Evolutionary conservation across 2,329 filamentous ascomycete species (phyloP).

Genomic region (Didymella lethalis): DNA sequence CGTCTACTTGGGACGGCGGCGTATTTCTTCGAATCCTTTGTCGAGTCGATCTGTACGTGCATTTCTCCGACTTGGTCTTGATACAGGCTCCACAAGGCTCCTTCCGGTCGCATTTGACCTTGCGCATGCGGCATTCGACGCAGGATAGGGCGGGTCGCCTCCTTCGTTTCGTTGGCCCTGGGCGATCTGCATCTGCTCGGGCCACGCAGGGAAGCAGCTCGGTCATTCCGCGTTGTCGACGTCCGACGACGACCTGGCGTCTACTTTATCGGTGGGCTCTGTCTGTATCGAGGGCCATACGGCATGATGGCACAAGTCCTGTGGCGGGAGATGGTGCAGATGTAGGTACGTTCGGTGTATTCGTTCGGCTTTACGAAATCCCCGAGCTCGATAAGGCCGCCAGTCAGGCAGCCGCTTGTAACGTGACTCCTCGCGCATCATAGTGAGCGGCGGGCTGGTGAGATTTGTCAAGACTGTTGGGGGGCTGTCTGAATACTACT

Average conservation of each 20-base stretch:
- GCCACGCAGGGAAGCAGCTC: constrained; percentile 7
- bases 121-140: constrained; percentile 41
- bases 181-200: constrained; percentile 11
- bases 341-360: not conserved
- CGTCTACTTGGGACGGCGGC: constrained; percentile 1
- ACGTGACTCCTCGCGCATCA: not conserved
- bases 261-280: not conserved
- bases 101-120: constrained; percentile 42
- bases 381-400: not conserved
- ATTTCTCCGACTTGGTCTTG: constrained; percentile 32
- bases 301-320: not conserved
- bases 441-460: not conserved
- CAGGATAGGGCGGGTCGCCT: constrained; percentile 42
- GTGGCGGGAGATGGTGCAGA: not conserved
- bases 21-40: constrained; percentile 6
- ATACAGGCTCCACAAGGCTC: constrained; percentile 39
- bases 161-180: constrained; percentile 32
- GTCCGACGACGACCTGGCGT: no score
- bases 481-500: no score
- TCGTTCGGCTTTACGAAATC: not conserved
- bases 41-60: constrained; percentile 33
- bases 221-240: not conserved
- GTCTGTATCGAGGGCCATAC: not conserved
- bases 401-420: not conserved
- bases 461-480: no score